phyloP scores from a whole-genome alignment of 2,329 filamentous ascomycete species.

The Ophiostoma fasciatum region DNA sequence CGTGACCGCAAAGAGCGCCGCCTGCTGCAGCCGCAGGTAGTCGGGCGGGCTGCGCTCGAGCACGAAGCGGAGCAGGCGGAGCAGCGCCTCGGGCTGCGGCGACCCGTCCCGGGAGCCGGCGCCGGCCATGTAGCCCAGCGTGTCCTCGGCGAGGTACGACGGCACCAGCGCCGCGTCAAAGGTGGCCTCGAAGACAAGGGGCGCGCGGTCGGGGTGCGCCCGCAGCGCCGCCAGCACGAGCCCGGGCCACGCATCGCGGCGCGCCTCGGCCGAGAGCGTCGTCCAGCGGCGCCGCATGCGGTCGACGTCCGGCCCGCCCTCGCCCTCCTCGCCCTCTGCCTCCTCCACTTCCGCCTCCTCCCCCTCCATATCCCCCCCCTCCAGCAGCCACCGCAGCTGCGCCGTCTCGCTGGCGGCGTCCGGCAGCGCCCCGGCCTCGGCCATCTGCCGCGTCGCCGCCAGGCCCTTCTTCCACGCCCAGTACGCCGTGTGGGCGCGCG shows the following conservation, averaged over 20 bases:
- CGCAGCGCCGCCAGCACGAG: slow-evolving; percentile 23
- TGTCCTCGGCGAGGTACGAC: slow-evolving; percentile 24
- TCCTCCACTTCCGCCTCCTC: too few relatives aligned
- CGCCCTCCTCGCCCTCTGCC: too few relatives aligned
- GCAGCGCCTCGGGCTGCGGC: not conserved
- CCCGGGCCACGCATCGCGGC: slow-evolving; percentile 18
- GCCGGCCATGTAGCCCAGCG: slow-evolving; percentile 16
- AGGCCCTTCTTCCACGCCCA: slow-evolving; percentile 9
- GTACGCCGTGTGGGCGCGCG: not conserved
- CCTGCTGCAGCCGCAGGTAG: slow-evolving; percentile 22
- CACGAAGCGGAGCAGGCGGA: slow-evolving; percentile 3
- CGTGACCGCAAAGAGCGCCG: slow-evolving; percentile 17
- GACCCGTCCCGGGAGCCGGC: not conserved
- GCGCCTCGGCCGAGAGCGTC: slow-evolving; percentile 14
- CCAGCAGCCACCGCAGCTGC: slow-evolving; percentile 17
- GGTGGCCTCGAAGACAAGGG: slow-evolving; percentile 23
- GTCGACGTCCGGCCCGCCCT: slow-evolving; percentile 11
- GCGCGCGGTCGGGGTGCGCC: slow-evolving; percentile 18
- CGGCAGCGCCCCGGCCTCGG: slow-evolving; percentile 5
- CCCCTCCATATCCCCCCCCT: too few relatives aligned
- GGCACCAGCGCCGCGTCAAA: slow-evolving; percentile 19
- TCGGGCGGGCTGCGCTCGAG: slow-evolving; percentile 7
- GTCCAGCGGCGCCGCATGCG: slow-evolving; percentile 22
- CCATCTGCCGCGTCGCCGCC: slow-evolving; percentile 7
- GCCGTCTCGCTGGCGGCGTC: not conserved